Conservation (phyloP, 192 early-diverging fungal species). For the Thoreauomyces humboldtii region DNA sequence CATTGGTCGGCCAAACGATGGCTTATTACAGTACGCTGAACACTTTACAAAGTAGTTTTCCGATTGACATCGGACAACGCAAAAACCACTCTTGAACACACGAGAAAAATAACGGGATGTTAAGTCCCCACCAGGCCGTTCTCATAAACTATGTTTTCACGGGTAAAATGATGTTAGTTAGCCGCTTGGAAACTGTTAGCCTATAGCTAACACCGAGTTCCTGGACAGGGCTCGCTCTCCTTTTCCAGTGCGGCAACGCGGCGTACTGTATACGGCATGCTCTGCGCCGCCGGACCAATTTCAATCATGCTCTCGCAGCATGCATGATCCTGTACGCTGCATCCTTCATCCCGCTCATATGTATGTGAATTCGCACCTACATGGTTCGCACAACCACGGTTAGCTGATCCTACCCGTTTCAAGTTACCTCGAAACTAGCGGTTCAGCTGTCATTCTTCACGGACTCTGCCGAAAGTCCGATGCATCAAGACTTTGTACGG, state of each 20-base stretch:
- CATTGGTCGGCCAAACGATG: no score
- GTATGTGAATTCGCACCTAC: background rate
- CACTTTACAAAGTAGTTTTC: no score
- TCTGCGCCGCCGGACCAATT: background rate
- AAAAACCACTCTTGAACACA: no score
- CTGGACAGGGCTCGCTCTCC: constrained; percentile 3
- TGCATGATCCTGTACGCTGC: constrained; percentile 4
- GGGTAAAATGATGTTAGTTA: background rate
- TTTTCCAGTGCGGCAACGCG: constrained; percentile 1
- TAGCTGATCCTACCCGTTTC: background rate
- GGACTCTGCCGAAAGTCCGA: background rate
- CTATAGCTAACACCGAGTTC: no score
- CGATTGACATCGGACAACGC: no score
- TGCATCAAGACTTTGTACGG: background rate
- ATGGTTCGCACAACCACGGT: background rate
- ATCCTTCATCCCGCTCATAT: constrained; percentile 14
- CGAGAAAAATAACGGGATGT: no score
- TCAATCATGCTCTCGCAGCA: constrained; percentile 1
- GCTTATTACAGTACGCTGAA: no score
- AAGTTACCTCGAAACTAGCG: constrained; percentile 7
- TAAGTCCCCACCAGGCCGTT: no score
- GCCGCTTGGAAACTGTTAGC: no score
- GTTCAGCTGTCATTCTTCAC: background rate
- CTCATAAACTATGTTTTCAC: constrained; percentile 5
- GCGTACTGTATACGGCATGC: background rate